Conservation (phyloP, 1,139 yeast genomes). For the Arxiozyma bovina region DNA sequence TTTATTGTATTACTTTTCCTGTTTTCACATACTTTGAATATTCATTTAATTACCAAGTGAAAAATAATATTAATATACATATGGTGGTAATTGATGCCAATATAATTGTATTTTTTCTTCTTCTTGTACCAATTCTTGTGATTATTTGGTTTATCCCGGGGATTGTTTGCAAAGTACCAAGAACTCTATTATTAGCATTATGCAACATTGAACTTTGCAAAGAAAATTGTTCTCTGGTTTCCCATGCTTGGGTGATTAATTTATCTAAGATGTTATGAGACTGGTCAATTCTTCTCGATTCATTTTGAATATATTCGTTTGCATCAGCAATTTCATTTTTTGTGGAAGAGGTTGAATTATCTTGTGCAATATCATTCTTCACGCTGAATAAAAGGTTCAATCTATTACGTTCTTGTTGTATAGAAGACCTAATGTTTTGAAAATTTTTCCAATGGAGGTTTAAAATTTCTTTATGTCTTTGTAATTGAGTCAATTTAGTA, state of each 20-base stretch:
- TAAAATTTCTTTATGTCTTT: constrained; percentile 71
- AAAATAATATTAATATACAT: constrained; percentile 64
- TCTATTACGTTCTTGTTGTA: constrained; percentile 68
- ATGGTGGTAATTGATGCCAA: constrained; percentile 63
- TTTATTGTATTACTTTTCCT: not conserved
- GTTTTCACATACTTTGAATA: not conserved
- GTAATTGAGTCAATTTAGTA: constrained; percentile 70
- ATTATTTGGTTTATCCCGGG: constrained; percentile 80
- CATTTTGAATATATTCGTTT: constrained; percentile 69
- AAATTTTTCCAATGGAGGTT: constrained; percentile 62
- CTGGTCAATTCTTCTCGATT: constrained; percentile 61
- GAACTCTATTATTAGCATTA: constrained; percentile 56
- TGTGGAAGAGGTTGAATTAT: constrained; percentile 24
- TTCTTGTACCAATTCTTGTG: constrained; percentile 74
- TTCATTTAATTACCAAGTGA: constrained; percentile 33
- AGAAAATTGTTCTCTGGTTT: constrained; percentile 75
- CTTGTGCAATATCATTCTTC: constrained; percentile 54
- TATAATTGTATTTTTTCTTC: constrained; percentile 82
- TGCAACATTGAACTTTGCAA: constrained; percentile 60
- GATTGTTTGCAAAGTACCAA: constrained; percentile 52
- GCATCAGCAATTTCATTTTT: constrained; percentile 31
- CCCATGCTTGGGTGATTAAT: constrained; percentile 72
- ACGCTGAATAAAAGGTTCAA: constrained; percentile 67
- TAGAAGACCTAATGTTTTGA: constrained; percentile 47
- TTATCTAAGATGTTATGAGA: constrained; percentile 74